A percentile compares a stretch with the other conserved stretches of the same genome.
Conservation (phyloP, 805 yeast genomes). For the Vanderwaltozyma verrucispora region DNA sequence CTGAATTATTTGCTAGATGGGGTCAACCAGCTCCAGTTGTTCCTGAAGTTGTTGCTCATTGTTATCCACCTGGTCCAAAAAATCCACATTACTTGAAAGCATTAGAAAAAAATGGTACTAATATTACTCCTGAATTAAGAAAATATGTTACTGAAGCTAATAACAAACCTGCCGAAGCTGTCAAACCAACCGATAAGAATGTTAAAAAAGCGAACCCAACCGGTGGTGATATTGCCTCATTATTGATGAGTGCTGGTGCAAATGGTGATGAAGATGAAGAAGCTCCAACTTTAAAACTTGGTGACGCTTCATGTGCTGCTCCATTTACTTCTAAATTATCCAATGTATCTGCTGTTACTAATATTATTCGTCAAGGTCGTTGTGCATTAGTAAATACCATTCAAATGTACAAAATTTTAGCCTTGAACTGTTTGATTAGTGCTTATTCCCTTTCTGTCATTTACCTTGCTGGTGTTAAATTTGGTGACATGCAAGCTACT, state of each 20-base stretch:
- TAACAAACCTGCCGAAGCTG: constrained; percentile 29
- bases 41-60: constrained; percentile 81
- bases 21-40: constrained; percentile 73
- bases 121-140: constrained; percentile 63
- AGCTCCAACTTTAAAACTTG: constrained; percentile 87
- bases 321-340: constrained; percentile 95
- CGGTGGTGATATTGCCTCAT: constrained; percentile 37
- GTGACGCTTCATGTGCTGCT: constrained; percentile 99
- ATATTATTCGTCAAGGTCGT: constrained; percentile 95
- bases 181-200: constrained; percentile 23
- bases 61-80: constrained; percentile 89
- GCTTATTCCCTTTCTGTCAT: constrained; percentile 93
- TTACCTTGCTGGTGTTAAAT: constrained; percentile 93
- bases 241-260: constrained; percentile 20
- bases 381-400: constrained; percentile 95
- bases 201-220: constrained; percentile 12
- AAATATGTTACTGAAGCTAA: constrained; percentile 45
- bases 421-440: constrained; percentile 90
- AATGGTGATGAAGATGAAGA: constrained; percentile 42
- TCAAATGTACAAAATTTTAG: constrained; percentile 97
- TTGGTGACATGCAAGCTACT: constrained; percentile 97
- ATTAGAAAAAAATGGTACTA: constrained; percentile 73
- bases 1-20: constrained; percentile 71
- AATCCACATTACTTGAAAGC: constrained; percentile 86
- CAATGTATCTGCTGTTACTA: constrained; percentile 84